phyloP scores from a whole-genome alignment of 1,284 basidiomycete species.

The Athelia psychrophila region DNA sequence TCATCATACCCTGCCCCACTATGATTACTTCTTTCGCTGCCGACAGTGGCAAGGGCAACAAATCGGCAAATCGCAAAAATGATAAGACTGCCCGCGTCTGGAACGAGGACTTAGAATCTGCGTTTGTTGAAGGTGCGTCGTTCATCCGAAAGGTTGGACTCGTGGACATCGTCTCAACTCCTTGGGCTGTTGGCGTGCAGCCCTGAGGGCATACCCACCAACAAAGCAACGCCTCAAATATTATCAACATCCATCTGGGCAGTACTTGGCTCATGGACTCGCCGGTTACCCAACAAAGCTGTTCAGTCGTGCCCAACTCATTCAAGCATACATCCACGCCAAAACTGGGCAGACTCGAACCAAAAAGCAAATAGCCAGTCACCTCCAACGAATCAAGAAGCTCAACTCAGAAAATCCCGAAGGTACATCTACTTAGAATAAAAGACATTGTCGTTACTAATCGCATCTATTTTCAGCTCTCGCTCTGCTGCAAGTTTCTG shows the following conservation, averaged over 20 bases:
- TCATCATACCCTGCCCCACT: neutral
- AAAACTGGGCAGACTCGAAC: neutral
- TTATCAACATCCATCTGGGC: too few species aligned
- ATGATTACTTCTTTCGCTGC: neutral
- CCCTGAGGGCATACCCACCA: neutral
- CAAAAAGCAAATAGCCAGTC: constrained; percentile 1
- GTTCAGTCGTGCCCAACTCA: neutral
- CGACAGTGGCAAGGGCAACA: neutral
- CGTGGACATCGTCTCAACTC: neutral
- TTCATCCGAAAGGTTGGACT: neutral
- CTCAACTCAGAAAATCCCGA: neutral
- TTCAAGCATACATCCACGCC: constrained; percentile 1
- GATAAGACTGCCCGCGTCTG: neutral
- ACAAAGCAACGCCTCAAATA: neutral
- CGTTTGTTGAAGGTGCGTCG: constrained; percentile 1
- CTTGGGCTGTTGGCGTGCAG: neutral
- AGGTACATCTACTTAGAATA: neutral
- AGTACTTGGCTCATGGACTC: neutral
- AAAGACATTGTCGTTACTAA: neutral
- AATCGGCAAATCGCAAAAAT: neutral
- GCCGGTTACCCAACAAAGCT: neutral
- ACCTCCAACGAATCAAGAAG: neutral
- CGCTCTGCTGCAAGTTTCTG: neutral
- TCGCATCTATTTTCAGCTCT: neutral
- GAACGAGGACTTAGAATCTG: neutral